A percentile compares a stretch with the other conserved stretches of the same genome.
Evolutionary conservation across 345 rosid species (phyloP).

Genomic region (Reutealis trisperma): DNA sequence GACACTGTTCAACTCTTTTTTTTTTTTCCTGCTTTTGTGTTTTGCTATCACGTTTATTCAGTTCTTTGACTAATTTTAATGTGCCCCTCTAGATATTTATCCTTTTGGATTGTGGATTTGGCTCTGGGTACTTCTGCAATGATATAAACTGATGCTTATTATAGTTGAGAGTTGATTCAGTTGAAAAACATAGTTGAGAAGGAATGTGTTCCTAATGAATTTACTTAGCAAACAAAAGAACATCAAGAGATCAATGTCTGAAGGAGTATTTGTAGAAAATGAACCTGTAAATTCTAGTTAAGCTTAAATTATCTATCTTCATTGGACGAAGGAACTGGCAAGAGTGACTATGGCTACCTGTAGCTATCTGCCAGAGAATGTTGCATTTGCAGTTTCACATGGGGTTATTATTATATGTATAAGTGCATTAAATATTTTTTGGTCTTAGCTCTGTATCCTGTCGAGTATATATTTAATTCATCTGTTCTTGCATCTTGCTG

Average conservation of each 20-base stretch:
- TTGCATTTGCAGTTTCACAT: not conserved
- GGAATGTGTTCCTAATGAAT: not conserved
- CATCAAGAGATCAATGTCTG: not conserved
- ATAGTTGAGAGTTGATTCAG: not conserved
- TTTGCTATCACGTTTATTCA: not conserved
- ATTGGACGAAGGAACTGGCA: not conserved
- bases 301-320: conserved; percentile 1
- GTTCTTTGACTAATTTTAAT: not conserved
- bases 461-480: not conserved
- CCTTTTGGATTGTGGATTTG: not conserved
- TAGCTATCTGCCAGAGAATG: not conserved
- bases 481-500: not conserved
- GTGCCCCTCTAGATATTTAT: not conserved
- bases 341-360: not conserved
- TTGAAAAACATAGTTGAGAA: not conserved
- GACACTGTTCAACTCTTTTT: no score
- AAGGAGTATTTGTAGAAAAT: not conserved
- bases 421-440: not conserved
- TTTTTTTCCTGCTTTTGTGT: not conserved
- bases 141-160: not conserved
- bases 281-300: not conserved
- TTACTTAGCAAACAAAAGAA: not conserved
- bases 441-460: not conserved
- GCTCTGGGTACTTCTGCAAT: not conserved
- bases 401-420: not conserved